Conservation (phyloP, 805 yeast species). For the Hanseniaspora vineae region DNA sequence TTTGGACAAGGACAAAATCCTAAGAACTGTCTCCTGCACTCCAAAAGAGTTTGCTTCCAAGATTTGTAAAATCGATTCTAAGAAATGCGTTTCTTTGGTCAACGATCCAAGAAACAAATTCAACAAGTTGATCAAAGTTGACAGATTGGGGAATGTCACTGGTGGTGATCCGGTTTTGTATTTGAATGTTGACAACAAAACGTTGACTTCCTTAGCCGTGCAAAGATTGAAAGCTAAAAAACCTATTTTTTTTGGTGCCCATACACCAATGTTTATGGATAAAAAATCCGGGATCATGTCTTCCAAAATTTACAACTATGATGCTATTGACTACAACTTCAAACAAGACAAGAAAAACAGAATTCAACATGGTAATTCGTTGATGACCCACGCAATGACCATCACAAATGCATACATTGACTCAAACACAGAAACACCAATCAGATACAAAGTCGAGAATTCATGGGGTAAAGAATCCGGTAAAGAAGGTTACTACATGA, state of each 20-base stretch:
- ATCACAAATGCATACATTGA: slow-evolving; percentile 73
- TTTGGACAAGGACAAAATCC: slow-evolving; percentile 52
- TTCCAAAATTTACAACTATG: slow-evolving; percentile 52
- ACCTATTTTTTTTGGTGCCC: slow-evolving; percentile 81
- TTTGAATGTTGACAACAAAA: slow-evolving; percentile 50
- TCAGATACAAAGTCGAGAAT: slow-evolving; percentile 63
- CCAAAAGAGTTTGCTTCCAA: slow-evolving; percentile 53
- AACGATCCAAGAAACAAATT: slow-evolving; percentile 73
- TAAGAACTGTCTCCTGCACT: slow-evolving; percentile 37
- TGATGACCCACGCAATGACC: slow-evolving; percentile 87
- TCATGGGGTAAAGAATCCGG: slow-evolving; percentile 68
- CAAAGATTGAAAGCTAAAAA: slow-evolving; percentile 58
- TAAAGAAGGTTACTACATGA: slow-evolving; percentile 51
- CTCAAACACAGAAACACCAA: slow-evolving; percentile 38
- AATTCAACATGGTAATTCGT: slow-evolving; percentile 53
- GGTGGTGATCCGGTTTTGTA: slow-evolving; percentile 63
- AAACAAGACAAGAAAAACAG: slow-evolving; percentile 52
- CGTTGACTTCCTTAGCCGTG: slow-evolving; percentile 48
- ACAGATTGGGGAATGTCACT: slow-evolving; percentile 58
- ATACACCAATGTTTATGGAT: slow-evolving; percentile 70
- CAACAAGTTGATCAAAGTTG: slow-evolving; percentile 53
- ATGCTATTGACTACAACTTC: slow-evolving; percentile 40
- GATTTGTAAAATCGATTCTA: slow-evolving; percentile 38
- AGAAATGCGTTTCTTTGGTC: slow-evolving; percentile 49
- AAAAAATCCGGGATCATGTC: slow-evolving; percentile 60